Conservation (phyloP, 495 filamentous ascomycete genomes). For the Podospora pseudoanserina region DNA sequence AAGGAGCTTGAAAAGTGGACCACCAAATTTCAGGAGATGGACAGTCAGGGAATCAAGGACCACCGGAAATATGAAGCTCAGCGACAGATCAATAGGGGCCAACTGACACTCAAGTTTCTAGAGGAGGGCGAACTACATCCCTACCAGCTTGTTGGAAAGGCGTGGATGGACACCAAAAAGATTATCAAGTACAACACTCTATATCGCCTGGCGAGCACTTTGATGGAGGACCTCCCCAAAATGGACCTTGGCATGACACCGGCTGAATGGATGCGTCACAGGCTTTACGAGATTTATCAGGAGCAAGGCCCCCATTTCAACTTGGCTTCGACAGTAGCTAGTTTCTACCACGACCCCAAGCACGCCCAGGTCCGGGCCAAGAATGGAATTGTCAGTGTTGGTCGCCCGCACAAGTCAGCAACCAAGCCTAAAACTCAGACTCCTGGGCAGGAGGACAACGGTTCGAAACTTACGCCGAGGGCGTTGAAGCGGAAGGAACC, state of each 20-base stretch:
- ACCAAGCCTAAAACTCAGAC: slow-evolving; percentile 8
- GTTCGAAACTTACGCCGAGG: not conserved
- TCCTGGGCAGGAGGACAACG: not conserved
- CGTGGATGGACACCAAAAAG: slow-evolving; percentile 34
- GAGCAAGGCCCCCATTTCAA: slow-evolving; percentile 41
- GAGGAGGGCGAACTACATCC: slow-evolving; percentile 43
- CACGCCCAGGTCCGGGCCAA: slow-evolving; percentile 38
- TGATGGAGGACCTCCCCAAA: slow-evolving; percentile 43
- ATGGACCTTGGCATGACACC: slow-evolving; percentile 44
- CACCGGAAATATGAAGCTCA: slow-evolving; percentile 43
- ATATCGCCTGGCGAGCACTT: slow-evolving; percentile 43
- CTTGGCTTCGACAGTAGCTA: slow-evolving; percentile 36
- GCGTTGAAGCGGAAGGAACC: slow-evolving; percentile 26
- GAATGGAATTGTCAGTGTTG: slow-evolving; percentile 46
- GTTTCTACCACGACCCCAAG: slow-evolving; percentile 46
- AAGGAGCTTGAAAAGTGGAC: slow-evolving; percentile 23
- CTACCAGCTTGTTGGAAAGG: slow-evolving; percentile 46
- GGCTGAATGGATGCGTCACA: slow-evolving; percentile 47
- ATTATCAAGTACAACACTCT: slow-evolving; percentile 49
- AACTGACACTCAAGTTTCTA: slow-evolving; percentile 41
- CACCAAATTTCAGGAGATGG: slow-evolving; percentile 3
- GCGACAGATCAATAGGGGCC: slow-evolving; percentile 46
- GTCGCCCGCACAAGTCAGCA: slow-evolving; percentile 36
- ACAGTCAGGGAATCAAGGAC: not conserved
- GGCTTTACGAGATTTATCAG: slow-evolving; percentile 38